A percentile compares a stretch with the other conserved stretches of the same genome.
Evolutionary conservation across 2,329 filamentous ascomycete species (phyloP).

Genomic region (Talaromyces funiculosus): DNA sequence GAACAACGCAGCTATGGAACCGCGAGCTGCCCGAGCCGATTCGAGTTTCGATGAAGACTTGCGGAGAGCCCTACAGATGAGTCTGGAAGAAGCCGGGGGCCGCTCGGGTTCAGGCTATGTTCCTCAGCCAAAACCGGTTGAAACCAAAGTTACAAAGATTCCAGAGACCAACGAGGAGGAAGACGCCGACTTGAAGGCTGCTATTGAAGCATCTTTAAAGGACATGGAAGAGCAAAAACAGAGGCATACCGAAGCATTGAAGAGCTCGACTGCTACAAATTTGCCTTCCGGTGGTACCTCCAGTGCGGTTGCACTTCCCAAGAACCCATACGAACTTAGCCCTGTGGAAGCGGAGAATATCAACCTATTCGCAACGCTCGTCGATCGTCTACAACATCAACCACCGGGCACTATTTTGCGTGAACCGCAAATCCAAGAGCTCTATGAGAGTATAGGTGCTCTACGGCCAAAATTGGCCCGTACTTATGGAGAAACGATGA

Average conservation of each 20-base stretch:
- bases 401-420: conserved; percentile 92
- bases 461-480: conserved; percentile 87
- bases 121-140: conserved; percentile 50
- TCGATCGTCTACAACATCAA: conserved; percentile 91
- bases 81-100: conserved; percentile 81
- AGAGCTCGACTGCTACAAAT: conserved; percentile 63
- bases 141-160: conserved; percentile 10
- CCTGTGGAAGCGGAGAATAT: conserved; percentile 96
- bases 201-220: conserved; percentile 86
- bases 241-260: conserved; percentile 75
- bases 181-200: conserved; percentile 86
- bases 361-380: conserved; percentile 87
- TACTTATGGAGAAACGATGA: conserved; percentile 98
- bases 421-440: conserved; percentile 94
- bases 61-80: conserved; percentile 92
- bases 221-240: conserved; percentile 99
- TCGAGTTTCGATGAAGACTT: conserved; percentile 92
- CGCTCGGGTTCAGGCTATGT: conserved; percentile 66
- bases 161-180: conserved; percentile 64
- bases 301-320: conserved; percentile 56
- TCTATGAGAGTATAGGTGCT: conserved; percentile 95
- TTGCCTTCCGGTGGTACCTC: conserved; percentile 46
- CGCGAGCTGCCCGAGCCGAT: conserved; percentile 79
- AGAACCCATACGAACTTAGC: conserved; percentile 91
- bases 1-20: conserved; percentile 76